Conservation (phyloP, 352 stramenopile genomes). For the Phytophthora ohioensis region DNA sequence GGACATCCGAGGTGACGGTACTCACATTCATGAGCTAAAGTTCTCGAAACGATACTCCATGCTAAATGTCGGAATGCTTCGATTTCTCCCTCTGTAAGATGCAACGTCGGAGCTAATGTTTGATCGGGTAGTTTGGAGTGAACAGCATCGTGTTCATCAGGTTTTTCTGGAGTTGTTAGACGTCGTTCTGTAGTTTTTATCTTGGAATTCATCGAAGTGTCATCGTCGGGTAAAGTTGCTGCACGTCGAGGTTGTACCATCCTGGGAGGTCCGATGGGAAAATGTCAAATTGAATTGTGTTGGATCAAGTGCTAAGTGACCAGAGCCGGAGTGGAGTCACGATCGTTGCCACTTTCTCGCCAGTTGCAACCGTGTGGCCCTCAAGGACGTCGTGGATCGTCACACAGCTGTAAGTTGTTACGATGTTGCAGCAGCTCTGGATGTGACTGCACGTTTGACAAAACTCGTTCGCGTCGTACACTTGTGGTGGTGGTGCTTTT, state of each 20-base stretch:
- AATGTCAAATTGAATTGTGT: no score
- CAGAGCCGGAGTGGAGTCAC: no score
- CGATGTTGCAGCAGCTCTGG: no score
- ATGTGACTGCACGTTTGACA: no score
- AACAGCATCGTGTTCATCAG: background rate
- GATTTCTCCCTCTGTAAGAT: slow-evolving; percentile 42
- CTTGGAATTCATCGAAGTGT: background rate
- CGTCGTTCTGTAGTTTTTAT: slow-evolving; percentile 17
- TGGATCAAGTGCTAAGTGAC: no score
- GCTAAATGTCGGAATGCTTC: slow-evolving; percentile 41
- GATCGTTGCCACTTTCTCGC: no score
- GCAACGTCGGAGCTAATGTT: slow-evolving; percentile 12
- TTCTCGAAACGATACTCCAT: slow-evolving; percentile 51
- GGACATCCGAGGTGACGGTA: slow-evolving; percentile 36
- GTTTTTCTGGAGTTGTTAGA: slow-evolving; percentile 20
- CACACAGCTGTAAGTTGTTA: no score
- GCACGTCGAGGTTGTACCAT: slow-evolving; percentile 20
- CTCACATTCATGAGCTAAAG: slow-evolving; percentile 52
- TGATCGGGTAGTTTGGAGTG: slow-evolving; percentile 9
- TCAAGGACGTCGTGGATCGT: no score
- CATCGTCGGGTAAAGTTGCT: slow-evolving; percentile 25
- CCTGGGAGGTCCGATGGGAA: no score
- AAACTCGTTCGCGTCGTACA: no score
- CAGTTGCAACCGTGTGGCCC: no score
- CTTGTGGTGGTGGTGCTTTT: no score